A percentile compares a stretch with the other conserved stretches of the same genome.
Evolutionary conservation across 345 rosid genomes (phyloP).

Genomic region (Psidium friedrichsthalianum): DNA sequence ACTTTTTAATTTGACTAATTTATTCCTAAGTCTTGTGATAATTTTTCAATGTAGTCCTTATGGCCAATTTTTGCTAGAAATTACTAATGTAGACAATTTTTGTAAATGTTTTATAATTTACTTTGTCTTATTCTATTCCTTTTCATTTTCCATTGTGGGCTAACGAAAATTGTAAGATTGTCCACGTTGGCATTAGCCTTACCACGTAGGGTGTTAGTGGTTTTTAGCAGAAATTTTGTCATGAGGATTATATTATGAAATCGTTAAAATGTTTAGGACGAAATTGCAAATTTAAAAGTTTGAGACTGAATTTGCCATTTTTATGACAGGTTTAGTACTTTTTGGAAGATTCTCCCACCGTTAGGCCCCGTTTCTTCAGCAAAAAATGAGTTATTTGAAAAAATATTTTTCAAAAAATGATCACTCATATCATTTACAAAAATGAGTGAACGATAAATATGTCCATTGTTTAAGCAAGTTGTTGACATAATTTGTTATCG

Average conservation of each 20-base stretch:
- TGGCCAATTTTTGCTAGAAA: accelerated
- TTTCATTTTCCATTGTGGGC: background rate
- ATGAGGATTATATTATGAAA: accelerated
- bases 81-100: accelerated
- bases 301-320: accelerated
- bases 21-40: accelerated
- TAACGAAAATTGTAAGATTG: background rate
- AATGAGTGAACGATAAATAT: too few relatives aligned
- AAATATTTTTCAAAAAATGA: too few relatives aligned
- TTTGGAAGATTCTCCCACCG: accelerated
- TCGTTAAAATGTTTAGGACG: background rate
- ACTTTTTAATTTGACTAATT: background rate
- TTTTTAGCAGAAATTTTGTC: background rate
- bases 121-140: background rate
- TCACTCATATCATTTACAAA: too few relatives aligned
- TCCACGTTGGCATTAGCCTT: accelerated
- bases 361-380: too few relatives aligned
- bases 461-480: too few relatives aligned
- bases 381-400: too few relatives aligned
- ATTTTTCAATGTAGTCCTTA: background rate
- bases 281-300: background rate
- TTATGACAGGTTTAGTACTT: accelerated
- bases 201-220: accelerated
- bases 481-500: too few relatives aligned
- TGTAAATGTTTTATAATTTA: background rate